phyloP scores from a whole-genome alignment of 768 basidiomycete species.

The Exidia glandulosa region DNA sequence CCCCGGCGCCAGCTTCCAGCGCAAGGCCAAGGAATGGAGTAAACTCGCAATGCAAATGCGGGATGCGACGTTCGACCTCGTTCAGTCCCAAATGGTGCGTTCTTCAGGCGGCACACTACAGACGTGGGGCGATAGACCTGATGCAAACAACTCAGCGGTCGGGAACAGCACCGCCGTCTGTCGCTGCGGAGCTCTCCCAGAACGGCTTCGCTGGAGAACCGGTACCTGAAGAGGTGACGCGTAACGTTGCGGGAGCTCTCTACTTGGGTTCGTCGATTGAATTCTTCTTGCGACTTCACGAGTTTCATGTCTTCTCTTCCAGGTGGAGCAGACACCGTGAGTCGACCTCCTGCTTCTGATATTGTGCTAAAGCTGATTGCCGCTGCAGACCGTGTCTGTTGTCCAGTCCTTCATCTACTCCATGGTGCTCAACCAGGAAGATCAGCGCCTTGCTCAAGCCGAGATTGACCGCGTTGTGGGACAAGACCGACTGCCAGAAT shows the following conservation, averaged over 20 bases:
- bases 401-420: conserved; percentile 24
- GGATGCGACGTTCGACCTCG: background rate
- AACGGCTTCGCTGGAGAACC: background rate
- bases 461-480: conserved; percentile 28
- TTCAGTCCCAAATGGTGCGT: conserved; percentile 1
- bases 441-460: conserved; percentile 23
- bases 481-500: conserved; percentile 20
- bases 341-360: background rate
- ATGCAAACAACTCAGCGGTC: background rate
- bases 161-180: background rate
- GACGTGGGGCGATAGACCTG: too few species aligned
- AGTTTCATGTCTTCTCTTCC: too few species aligned
- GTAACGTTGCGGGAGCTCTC: background rate
- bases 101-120: background rate
- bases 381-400: conserved; percentile 18
- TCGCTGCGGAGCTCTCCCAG: background rate
- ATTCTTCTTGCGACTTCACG: too few species aligned
- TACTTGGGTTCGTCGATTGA: too few species aligned
- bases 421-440: conserved; percentile 25
- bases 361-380: background rate
- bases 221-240: background rate
- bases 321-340: background rate
- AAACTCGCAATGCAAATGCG: background rate
- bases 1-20: conserved; percentile 4
- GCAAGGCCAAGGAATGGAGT: background rate